These are phyloP conservation scores for Omphalotus guepiniiformis DNA, from an alignment of 768 basidiomycete genomes.

Conservation along the genomic window DNA sequence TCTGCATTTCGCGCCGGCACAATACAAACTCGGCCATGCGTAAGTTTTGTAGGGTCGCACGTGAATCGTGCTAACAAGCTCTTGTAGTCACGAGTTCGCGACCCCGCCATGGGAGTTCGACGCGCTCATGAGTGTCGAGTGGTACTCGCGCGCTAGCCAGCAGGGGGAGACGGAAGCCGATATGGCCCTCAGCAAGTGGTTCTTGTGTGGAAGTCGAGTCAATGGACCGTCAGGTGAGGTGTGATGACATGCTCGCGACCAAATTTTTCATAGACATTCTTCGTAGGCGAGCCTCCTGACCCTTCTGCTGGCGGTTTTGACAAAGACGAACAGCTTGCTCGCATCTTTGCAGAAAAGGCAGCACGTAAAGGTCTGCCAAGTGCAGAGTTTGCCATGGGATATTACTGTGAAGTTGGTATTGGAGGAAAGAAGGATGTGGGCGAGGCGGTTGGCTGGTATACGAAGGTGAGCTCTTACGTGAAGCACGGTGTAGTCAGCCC, in stretches of 20 bases:
- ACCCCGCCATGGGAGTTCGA: constrained; percentile 72
- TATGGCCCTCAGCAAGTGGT: constrained; percentile 98
- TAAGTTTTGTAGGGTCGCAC: too few species aligned
- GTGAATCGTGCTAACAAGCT: too few species aligned
- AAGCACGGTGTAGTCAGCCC: neutral
- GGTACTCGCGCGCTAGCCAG: constrained; percentile 79
- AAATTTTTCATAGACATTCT: too few species aligned
- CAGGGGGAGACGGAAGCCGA: constrained; percentile 90
- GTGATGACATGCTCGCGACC: too few species aligned
- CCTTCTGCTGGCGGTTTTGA: constrained; percentile 57
- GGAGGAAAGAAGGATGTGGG: constrained; percentile 63
- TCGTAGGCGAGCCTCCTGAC: neutral
- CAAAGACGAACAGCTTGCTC: constrained; percentile 83
- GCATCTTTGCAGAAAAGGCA: constrained; percentile 88
- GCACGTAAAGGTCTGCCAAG: constrained; percentile 68
- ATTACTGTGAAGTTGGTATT: constrained; percentile 91
- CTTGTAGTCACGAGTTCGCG: constrained; percentile 94
- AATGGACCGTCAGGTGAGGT: constrained; percentile 24
- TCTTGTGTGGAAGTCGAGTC: constrained; percentile 73
- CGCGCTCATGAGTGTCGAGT: constrained; percentile 85
- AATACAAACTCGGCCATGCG: constrained; percentile 89
- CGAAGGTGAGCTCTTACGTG: constrained; percentile 27
- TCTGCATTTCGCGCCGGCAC: constrained; percentile 78
- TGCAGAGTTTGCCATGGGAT: constrained; percentile 95
- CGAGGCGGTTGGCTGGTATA: constrained; percentile 76